Conservation (phyloP, 2,329 filamentous ascomycete genomes). For the Xylariaceae sp. region DNA sequence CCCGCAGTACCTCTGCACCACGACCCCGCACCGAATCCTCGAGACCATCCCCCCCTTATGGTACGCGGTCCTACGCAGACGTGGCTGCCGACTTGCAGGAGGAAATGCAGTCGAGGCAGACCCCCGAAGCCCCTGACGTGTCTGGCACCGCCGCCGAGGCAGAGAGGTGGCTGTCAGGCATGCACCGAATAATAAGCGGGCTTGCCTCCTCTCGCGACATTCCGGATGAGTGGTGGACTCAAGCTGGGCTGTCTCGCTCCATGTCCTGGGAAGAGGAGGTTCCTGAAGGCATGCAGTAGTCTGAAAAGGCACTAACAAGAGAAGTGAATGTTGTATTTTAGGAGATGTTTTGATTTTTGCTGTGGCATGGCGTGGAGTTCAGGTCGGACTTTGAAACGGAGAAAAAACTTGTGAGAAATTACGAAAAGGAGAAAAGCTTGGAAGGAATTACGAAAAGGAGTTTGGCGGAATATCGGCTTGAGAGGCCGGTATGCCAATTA, state of each 20-base stretch:
- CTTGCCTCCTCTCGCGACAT: constrained; percentile 70
- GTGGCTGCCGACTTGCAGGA: constrained; percentile 23
- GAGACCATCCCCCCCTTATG: constrained; percentile 8
- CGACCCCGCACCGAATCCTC: constrained; percentile 2
- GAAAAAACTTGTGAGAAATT: too few relatives aligned
- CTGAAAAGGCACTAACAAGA: too few relatives aligned
- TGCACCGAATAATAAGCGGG: constrained; percentile 68
- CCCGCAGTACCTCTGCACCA: too few relatives aligned
- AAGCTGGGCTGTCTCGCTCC: constrained; percentile 62
- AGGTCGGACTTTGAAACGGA: too few relatives aligned
- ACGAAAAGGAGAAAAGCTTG: too few relatives aligned
- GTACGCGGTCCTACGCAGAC: constrained; percentile 39
- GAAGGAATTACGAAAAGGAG: too few relatives aligned
- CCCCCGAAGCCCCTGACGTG: constrained; percentile 10
- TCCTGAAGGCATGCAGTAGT: too few relatives aligned
- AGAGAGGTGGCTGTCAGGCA: constrained; percentile 47
- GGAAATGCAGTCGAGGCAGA: constrained; percentile 5
- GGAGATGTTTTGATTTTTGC: too few relatives aligned
- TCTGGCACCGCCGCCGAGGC: constrained; percentile 28
- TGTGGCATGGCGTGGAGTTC: too few relatives aligned
- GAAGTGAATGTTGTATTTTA: too few relatives aligned
- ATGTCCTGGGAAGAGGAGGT: constrained; percentile 38
- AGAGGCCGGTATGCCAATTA: too few relatives aligned
- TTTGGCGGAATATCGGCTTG: too few relatives aligned
- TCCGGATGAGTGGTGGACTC: constrained; percentile 78